Evolutionary conservation across 495 filamentous ascomycete genomes (phyloP), one percentile per base, ranked within the genome.

Genomic region (Lindgomyces ingoldianus): DNA sequence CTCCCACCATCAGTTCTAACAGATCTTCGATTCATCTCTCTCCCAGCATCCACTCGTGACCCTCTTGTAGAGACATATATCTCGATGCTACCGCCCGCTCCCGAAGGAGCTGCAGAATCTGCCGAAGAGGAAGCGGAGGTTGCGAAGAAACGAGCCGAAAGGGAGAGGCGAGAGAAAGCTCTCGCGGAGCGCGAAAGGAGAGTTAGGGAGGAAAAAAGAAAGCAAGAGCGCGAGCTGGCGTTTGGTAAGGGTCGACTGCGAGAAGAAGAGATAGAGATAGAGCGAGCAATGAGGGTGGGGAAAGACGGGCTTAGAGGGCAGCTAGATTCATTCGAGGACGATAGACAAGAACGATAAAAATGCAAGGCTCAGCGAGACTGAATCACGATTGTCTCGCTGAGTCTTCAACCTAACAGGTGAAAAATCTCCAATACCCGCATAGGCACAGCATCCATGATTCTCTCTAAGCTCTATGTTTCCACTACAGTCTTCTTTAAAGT

Each of bases 21-120:
- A 0, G 92, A 98, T 75, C 70, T 96, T 18, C 85, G 90, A 50
- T 98, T 88, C 68, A 88, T 96, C 53, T 85, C 88, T n/a, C 79
- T 96, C 9, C 79, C 88, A n/a, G 74, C 85, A 0, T 79, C 84
- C 26, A 77, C 81, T 12, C 84, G 94, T 9, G 86, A 96, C 70
- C 80, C 85, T 11, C 78, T 98, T 9, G 81, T 96, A 19, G 84
- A 89, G 71, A 81, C 84, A 2, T 91, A 90, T 71, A 87, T 98
- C 25, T 82, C 87, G 42, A 89, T 85, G 1, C 75, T 98, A 1
- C 82, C 82, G 18, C 78, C 87, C 2, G 82, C 89, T 4, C 90
- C 90, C 0, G 81, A 84, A n/a, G 64, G 59, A 0, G 70, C 69
- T 6, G 81, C 78, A 10, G 67, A 80, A 48, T 78, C 79, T 16